Conservation (phyloP, 148 eudicot genomes). For the Chenopodium berlandieri region DNA sequence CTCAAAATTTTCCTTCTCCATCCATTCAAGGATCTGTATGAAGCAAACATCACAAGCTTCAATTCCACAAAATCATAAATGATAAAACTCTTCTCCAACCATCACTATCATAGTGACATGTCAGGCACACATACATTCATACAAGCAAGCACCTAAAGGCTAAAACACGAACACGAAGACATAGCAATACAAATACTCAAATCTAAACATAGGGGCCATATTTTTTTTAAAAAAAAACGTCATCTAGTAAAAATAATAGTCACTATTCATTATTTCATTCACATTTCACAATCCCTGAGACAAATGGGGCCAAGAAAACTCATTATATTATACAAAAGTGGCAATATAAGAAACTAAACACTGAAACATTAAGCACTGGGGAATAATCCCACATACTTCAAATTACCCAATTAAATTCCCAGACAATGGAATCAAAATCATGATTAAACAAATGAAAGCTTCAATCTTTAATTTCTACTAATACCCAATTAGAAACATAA, state of each 20-base stretch:
- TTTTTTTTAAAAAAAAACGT: too few relatives aligned
- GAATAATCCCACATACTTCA: neutral
- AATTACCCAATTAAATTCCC: neutral
- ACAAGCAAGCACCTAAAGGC: neutral
- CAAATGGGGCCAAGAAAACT: too few relatives aligned
- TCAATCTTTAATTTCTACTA: neutral
- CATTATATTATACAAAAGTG: too few relatives aligned
- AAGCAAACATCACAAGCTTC: conserved; percentile 20
- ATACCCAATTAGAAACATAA: neutral
- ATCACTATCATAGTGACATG: neutral
- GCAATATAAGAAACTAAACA: neutral
- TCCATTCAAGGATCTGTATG: conserved; percentile 77
- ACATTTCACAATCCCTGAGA: neutral
- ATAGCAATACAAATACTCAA: neutral
- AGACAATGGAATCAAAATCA: neutral
- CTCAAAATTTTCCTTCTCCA: conserved; percentile 47
- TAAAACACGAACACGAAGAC: neutral
- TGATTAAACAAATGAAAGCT: neutral
- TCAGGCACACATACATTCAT: neutral
- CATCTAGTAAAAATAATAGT: too few relatives aligned
- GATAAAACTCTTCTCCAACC: neutral
- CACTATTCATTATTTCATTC: neutral
- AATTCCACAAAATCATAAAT: neutral
- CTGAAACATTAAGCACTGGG: neutral
- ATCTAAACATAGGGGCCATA: neutral